Evolutionary conservation across 73 alveolate species (phyloP).

Genomic region (Blepharisma japonicum): DNA sequence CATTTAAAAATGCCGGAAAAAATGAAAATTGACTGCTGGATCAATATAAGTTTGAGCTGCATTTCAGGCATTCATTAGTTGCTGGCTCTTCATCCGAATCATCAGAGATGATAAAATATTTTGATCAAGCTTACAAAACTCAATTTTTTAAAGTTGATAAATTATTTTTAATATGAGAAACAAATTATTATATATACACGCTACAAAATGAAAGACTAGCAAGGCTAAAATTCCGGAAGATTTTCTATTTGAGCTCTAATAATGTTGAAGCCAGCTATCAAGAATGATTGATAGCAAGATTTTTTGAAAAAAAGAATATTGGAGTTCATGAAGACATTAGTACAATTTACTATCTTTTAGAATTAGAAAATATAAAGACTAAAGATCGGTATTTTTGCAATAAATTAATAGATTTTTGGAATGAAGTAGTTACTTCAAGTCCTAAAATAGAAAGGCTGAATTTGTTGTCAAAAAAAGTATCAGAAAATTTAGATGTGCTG

Average conservation of each 20-base stretch:
- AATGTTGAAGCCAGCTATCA: not conserved
- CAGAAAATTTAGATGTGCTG: not conserved
- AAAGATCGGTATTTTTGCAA: not conserved
- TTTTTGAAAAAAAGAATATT: not conserved
- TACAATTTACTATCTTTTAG: not conserved
- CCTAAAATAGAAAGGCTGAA: not conserved
- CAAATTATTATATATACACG: not conserved
- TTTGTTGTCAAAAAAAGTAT: not conserved
- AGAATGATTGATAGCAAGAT: not conserved
- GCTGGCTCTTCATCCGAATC: too few relatives aligned
- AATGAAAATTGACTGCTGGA: too few relatives aligned
- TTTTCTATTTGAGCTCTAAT: not conserved
- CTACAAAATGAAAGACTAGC: not conserved
- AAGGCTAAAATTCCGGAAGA: not conserved
- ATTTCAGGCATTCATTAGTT: too few relatives aligned
- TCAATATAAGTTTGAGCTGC: too few relatives aligned
- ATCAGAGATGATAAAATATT: too few relatives aligned
- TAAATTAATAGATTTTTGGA: not conserved
- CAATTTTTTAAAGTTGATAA: too few relatives aligned
- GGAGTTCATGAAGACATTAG: conserved; percentile 1
- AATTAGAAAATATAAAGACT: conserved; percentile 3
- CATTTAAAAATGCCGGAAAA: too few relatives aligned
- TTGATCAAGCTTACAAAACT: too few relatives aligned
- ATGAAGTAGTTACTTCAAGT: not conserved
- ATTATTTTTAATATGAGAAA: not conserved